Evolutionary conservation across 176 grass and related monocot species (phyloP).

Genomic region (Eragrostis curvula): DNA sequence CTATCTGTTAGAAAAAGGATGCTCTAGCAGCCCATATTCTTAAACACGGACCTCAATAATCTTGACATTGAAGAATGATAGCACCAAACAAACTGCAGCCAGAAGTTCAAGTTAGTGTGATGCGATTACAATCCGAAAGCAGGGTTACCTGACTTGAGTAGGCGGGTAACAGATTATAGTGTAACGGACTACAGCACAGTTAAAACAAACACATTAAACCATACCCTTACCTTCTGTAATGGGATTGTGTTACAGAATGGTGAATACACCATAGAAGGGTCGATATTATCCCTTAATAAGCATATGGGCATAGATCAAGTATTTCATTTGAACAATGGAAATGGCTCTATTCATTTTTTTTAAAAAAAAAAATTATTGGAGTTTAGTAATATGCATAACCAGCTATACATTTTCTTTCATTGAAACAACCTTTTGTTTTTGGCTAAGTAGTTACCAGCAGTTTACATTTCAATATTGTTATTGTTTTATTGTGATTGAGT

Average conservation of each 20-base stretch:
- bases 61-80: neutral
- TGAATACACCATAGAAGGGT: neutral
- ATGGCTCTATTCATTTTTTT: neutral
- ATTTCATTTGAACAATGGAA: constrained; percentile 16
- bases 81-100: constrained; percentile 14
- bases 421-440: neutral
- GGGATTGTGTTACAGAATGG: too few relatives aligned
- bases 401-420: constrained; percentile 8
- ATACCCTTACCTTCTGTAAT: neutral
- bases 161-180: too few relatives aligned
- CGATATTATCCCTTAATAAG: constrained; percentile 17
- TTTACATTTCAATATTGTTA: neutral
- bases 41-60: neutral
- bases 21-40: constrained; percentile 1
- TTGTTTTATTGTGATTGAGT: neutral
- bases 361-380: too few relatives aligned
- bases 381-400: neutral
- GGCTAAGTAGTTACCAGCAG: constrained; percentile 8
- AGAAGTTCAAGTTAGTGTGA: too few relatives aligned
- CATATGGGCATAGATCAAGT: constrained; percentile 20
- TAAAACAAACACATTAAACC: neutral
- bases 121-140: too few relatives aligned
- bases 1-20: neutral
- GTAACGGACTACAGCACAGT: neutral
- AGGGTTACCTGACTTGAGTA: neutral